These are phyloP conservation scores for Neopestalotiopsis rosae DNA, from an alignment of 2,329 filamentous ascomycete genomes.

Conservation along the genomic window DNA sequence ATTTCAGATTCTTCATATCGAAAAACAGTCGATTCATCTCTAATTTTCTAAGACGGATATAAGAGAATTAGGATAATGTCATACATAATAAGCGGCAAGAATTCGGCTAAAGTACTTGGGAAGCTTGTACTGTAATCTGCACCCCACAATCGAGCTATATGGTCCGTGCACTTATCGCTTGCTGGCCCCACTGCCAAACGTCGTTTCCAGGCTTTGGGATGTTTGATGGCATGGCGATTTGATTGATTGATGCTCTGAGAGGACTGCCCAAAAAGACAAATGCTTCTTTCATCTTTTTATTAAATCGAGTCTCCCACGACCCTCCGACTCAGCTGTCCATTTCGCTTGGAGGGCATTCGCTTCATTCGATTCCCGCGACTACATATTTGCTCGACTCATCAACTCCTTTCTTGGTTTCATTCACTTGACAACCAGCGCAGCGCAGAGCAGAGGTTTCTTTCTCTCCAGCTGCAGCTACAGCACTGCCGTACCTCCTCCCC, in stretches of 20 bases:
- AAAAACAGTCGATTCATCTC: too few species aligned
- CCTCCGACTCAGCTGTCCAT: neutral
- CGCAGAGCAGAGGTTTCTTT: neutral
- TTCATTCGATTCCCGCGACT: neutral
- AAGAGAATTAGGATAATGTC: too few species aligned
- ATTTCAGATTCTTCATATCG: too few species aligned
- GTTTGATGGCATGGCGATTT: neutral
- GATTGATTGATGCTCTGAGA: neutral
- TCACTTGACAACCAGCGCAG: slow-evolving; percentile 20
- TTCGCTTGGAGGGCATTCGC: neutral
- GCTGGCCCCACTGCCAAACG: neutral
- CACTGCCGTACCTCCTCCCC: neutral
- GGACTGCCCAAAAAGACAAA: neutral
- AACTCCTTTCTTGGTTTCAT: slow-evolving; percentile 19
- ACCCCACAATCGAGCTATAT: neutral
- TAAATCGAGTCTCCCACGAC: neutral
- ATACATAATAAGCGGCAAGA: too few species aligned
- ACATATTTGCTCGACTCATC: neutral
- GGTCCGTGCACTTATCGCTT: slow-evolving; percentile 2
- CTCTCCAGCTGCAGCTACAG: neutral
- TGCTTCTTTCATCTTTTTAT: neutral
- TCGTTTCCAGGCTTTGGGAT: neutral
- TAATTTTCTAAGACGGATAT: too few species aligned
- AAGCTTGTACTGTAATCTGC: too few species aligned
- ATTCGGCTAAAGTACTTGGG: too few species aligned